Conservation (phyloP, 2,329 filamentous ascomycete genomes). For the Penicillium sp. region DNA sequence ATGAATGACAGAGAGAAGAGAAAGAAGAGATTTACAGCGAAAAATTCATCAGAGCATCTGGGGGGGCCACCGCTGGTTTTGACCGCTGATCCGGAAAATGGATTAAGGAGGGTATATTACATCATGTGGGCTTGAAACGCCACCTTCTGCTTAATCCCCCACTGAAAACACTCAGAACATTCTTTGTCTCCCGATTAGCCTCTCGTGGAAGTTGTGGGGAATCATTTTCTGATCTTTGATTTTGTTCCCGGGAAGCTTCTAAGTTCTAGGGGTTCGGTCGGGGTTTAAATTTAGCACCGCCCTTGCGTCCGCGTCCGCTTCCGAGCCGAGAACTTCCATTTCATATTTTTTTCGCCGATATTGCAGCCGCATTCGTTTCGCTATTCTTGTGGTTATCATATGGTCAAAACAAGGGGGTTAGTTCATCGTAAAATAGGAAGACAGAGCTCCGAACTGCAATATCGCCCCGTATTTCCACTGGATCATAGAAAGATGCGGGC, state of each 20-base stretch:
- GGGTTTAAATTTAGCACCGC: not conserved
- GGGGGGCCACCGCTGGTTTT: slow-evolving; percentile 22
- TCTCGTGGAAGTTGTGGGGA: slow-evolving; percentile 1
- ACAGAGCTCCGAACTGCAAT: not conserved
- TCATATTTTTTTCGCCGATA: not conserved
- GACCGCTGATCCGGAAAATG: slow-evolving; percentile 10
- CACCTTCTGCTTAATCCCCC: not conserved
- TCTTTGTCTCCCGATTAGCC: not conserved
- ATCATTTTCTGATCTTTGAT: not conserved
- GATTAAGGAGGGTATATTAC: slow-evolving; percentile 10
- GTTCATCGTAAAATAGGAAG: not conserved
- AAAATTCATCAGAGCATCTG: not conserved
- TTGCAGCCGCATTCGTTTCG: not conserved
- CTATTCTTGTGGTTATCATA: not conserved
- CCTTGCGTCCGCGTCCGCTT: slow-evolving; percentile 2
- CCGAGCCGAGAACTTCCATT: slow-evolving; percentile 3
- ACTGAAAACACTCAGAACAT: not conserved
- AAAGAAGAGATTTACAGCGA: not conserved
- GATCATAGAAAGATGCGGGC: not conserved
- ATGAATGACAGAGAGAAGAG: slow-evolving; percentile 11
- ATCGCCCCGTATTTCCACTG: not conserved
- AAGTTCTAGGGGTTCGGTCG: not conserved
- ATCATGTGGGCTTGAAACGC: slow-evolving; percentile 10
- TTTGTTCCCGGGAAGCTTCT: not conserved
- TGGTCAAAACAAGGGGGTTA: not conserved